Base-by-base conservation (phyloP, 106 monocot species). In the Allium fistulosum region DNA sequence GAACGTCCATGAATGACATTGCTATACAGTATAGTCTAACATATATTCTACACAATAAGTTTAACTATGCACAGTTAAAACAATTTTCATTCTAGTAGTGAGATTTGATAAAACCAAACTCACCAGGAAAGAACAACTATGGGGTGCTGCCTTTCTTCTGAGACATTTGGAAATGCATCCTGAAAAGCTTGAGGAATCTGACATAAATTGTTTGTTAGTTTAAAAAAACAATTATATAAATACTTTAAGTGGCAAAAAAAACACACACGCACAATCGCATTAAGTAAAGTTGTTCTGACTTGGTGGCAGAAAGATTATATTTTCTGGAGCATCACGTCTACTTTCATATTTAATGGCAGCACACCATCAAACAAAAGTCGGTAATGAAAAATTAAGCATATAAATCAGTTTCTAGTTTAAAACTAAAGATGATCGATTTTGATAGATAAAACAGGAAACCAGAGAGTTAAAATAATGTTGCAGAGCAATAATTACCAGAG, bases 111-210 rank as follows among this genome's bases (percentile, higher is more conserved):
- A 11, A 37, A 62, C 28, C 45, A 60, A 61, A 17, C 48, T 67
- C 78, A 91, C 95, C 89, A 86, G 49, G 97, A 92, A 50, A 97
- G 80, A 49, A 79, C 51, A 18, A 92, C 79, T 7, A 92, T 82
- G 58, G 92, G 97, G 84, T 96, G 96, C 17, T 88, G 92, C 12
- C 63, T 64, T 57, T 63, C 83, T 61, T 92, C 89, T 15, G 69
- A 13, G 27, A 83, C 55, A 87, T 87, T 66, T 37, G 67, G 26
- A 81, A 89, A 92, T 10, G 59, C 69, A 64, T 61, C 68, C 14
- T 65, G 76, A 47, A 97, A 71, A 57, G 80, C 76, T 72, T 92
- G 82, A 15, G 97, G 97, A 75, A 97, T 83, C 95, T 96, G 81
- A 57, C 49, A 28, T 10, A 12, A 18, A 52, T 12, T 55, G 53